Conservation (phyloP, 768 basidiomycete species). For the Chalciporus chontae region DNA sequence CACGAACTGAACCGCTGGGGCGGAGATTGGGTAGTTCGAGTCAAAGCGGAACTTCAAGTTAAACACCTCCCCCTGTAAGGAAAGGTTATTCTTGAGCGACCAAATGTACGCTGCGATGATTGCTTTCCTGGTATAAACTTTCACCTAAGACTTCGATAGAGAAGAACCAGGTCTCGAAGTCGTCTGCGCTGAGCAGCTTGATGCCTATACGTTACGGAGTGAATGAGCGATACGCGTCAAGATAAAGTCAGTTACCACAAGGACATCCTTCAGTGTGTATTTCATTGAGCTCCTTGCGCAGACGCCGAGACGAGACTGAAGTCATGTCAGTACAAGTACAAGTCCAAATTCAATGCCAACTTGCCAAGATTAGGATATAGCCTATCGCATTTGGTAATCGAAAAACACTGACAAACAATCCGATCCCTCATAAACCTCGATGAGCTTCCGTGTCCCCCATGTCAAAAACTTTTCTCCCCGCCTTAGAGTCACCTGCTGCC, state of each 20-base stretch:
- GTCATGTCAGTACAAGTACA: conserved; percentile 41
- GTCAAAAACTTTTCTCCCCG: conserved; percentile 43
- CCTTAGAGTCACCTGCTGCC: conserved; percentile 72
- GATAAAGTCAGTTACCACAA: conserved; percentile 42
- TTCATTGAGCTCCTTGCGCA: conserved; percentile 70
- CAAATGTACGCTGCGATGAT: not conserved
- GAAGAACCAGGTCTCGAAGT: conserved; percentile 76
- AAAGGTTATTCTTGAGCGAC: conserved; percentile 1
- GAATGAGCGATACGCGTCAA: not conserved
- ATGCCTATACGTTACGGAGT: conserved; percentile 50
- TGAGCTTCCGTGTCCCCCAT: conserved; percentile 19
- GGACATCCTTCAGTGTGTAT: conserved; percentile 65
- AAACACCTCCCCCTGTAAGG: conserved; percentile 64
- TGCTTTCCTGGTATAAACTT: conserved; percentile 64
- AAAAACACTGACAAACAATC: conserved; percentile 37
- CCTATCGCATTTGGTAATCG: conserved; percentile 8
- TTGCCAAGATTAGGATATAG: conserved; percentile 2
- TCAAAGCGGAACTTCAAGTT: conserved; percentile 83
- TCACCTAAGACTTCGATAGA: conserved; percentile 84
- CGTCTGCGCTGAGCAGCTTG: conserved; percentile 66
- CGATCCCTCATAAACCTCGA: conserved; percentile 26
- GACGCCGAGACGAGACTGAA: conserved; percentile 58
- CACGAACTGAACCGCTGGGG: conserved; percentile 85
- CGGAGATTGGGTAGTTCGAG: conserved; percentile 76
- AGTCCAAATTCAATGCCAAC: conserved; percentile 3